These are phyloP conservation scores for Funneliformis mosseae DNA, from an alignment of 192 early-diverging fungal species.

Conservation along the genomic window DNA sequence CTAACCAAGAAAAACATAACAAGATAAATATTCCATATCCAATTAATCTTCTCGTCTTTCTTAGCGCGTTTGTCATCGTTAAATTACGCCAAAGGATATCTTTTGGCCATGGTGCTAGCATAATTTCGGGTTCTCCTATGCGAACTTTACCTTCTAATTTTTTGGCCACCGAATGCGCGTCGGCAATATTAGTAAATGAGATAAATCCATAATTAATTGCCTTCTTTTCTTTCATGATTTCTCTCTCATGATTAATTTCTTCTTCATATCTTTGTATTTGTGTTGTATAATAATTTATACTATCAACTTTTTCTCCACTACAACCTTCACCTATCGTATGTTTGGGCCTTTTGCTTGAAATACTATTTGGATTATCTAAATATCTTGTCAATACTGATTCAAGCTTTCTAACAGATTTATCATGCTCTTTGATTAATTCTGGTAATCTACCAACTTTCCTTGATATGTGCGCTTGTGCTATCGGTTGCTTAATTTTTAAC, in stretches of 20 bases:
- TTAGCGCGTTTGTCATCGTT: conserved; percentile 28
- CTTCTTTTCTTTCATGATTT: conserved; percentile 49
- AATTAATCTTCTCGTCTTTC: conserved; percentile 42
- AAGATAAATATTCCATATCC: conserved; percentile 52
- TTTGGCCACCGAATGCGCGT: conserved; percentile 50
- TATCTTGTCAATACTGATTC: conserved; percentile 65
- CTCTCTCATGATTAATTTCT: conserved; percentile 55
- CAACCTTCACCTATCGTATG: conserved; percentile 39
- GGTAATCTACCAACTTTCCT: conserved; percentile 66
- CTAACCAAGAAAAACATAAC: conserved; percentile 66
- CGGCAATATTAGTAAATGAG: conserved; percentile 59
- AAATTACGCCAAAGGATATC: conserved; percentile 80
- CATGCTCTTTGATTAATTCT: conserved; percentile 66
- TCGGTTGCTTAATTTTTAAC: conserved; percentile 45
- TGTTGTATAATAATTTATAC: conserved; percentile 70
- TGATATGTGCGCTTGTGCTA: conserved; percentile 65
- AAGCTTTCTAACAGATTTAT: conserved; percentile 61
- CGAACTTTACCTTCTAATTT: conserved; percentile 38
- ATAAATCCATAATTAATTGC: conserved; percentile 73
- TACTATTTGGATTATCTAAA: conserved; percentile 46
- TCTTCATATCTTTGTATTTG: conserved; percentile 59
- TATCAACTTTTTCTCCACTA: conserved; percentile 57
- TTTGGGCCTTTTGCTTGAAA: conserved; percentile 45
- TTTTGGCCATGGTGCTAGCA: conserved; percentile 70
- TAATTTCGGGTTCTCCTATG: conserved; percentile 40